Evolutionary conservation across 768 basidiomycete species (phyloP), one percentile per base, ranked within the genome.

Genomic region (Suillus sp.): DNA sequence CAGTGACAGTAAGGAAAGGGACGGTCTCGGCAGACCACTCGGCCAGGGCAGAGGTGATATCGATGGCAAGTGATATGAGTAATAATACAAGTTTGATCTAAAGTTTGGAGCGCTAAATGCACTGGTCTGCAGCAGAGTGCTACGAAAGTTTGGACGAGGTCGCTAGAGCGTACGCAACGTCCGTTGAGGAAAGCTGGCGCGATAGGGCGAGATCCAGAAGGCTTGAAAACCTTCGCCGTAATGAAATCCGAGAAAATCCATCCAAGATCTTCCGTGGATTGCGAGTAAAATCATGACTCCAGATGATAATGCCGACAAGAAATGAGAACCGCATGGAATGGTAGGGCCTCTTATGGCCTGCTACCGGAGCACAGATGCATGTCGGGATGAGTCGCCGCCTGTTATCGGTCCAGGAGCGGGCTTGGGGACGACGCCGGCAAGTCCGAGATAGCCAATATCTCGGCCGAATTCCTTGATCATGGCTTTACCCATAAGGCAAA

Each of bases 381-480:
- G 73, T 70, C 73, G 74, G 34, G 70, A 66, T 14, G 75, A 67
- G 54, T 74, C 73, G 51, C 69, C 73, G 51, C 69, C 64, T 25
- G 74, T 72, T 25, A 73, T 75, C 48, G 71, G 66, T 57, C 73
- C 72, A 25, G 77, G 75, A 59, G 85, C 84, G 7, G 88, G 87
- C 69, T 89, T 89, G 16, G 85, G 87, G 38, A 92, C 84, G n/a
- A 88, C 85, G 20, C 90, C 90, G 22, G 86, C 83, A 20, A 90
- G 74, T 35, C 91, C 90, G 62, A 78, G 79, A 77, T 93, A 93
- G 13, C 88, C 89, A 74, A 88, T 86, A 38, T 86, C 81, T 69
- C 86, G 87, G 65, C 91, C 90, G 69, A 91, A 89, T 70, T 93
- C 92, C 68, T 84, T 86, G 70, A 93, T 85, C 92, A 93, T 93